phyloP scores from a whole-genome alignment of 805 yeast species.

The Schwanniomyces occidentalis region DNA sequence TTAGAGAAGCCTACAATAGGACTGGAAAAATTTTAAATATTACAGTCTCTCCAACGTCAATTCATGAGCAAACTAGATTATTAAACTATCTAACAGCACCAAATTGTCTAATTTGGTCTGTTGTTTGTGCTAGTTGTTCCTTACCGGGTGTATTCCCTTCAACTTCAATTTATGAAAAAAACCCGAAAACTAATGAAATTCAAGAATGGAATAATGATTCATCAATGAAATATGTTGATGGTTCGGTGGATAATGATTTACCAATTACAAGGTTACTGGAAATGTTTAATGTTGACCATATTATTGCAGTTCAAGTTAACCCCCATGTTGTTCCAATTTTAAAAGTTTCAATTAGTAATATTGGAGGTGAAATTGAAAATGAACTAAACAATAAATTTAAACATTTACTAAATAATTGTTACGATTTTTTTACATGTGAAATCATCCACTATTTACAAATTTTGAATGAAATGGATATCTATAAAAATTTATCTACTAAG shows the following conservation, averaged over 20 bases:
- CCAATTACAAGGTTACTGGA: constrained; percentile 90
- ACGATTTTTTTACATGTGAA: constrained; percentile 66
- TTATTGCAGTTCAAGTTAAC: constrained; percentile 96
- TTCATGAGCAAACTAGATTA: constrained; percentile 87
- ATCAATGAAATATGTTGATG: constrained; percentile 85
- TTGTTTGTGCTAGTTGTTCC: constrained; percentile 92
- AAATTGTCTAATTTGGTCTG: constrained; percentile 80
- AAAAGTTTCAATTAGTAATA: constrained; percentile 63
- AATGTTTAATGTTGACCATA: constrained; percentile 96
- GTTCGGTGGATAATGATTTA: constrained; percentile 91
- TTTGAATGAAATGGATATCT: constrained; percentile 72
- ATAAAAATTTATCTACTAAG: constrained; percentile 70
- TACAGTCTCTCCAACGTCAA: constrained; percentile 88
- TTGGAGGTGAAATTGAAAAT: constrained; percentile 68
- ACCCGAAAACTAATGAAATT: constrained; percentile 66
- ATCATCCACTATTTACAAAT: constrained; percentile 75
- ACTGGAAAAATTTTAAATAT: constrained; percentile 92
- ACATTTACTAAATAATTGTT: constrained; percentile 50
- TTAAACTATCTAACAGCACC: constrained; percentile 81
- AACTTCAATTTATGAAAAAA: constrained; percentile 80
- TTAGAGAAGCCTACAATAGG: constrained; percentile 90
- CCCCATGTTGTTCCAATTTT: constrained; percentile 93
- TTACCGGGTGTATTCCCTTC: constrained; percentile 91
- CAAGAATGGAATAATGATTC: constrained; percentile 80
- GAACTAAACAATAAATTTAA: constrained; percentile 58